Percentiles rank a stretch among this genome's conserved stretches.
Evolutionary conservation across 2,329 filamentous ascomycete genomes (phyloP).

Genomic region (Colletotrichum sp.): DNA sequence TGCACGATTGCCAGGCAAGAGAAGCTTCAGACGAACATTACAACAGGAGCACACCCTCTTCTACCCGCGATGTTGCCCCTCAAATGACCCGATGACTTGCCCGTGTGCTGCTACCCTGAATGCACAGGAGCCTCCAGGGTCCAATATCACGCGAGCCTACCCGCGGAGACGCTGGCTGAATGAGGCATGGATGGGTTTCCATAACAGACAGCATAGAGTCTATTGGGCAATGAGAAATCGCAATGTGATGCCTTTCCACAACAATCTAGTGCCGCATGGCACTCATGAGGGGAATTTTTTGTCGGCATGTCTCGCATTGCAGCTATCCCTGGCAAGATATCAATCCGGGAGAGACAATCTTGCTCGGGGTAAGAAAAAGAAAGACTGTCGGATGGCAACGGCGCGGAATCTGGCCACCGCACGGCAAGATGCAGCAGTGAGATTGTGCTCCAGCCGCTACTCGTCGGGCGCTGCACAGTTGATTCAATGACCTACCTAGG

Average conservation of each 20-base stretch:
- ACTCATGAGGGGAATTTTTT: neutral
- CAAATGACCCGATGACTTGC: neutral
- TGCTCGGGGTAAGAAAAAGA: neutral
- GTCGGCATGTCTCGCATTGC: neutral
- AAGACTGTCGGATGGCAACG: neutral
- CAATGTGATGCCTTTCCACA: too few species aligned
- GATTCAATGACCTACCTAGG: neutral
- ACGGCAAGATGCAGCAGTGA: neutral
- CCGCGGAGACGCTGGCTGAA: neutral
- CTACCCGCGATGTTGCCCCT: neutral
- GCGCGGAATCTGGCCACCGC: neutral
- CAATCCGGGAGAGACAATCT: neutral
- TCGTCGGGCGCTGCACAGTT: neutral
- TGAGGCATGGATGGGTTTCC: neutral
- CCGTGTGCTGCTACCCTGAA: neutral
- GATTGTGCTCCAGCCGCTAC: neutral
- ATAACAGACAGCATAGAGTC: neutral
- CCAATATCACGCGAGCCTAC: neutral
- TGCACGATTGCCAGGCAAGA: neutral
- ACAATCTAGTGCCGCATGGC: neutral
- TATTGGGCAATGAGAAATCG: neutral
- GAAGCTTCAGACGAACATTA: conserved; percentile 10
- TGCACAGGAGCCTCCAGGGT: neutral
- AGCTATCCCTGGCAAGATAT: neutral
- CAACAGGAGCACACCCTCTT: neutral